These are phyloP conservation scores for Lactarius tabidus DNA, from an alignment of 768 basidiomycete species.

Conservation along the genomic window DNA sequence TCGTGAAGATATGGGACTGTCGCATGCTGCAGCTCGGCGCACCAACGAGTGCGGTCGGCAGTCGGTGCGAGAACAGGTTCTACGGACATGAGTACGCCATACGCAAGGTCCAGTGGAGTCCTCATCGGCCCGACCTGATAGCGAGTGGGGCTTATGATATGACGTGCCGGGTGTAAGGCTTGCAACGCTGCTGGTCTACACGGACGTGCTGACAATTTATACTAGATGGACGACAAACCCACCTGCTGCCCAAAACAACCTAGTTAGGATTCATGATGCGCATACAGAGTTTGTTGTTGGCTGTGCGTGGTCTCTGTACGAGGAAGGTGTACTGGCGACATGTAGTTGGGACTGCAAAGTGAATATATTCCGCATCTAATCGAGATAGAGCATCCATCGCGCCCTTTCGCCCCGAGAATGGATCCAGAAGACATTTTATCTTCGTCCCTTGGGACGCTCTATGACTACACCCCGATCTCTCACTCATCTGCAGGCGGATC, in stretches of 20 bases:
- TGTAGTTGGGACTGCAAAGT: conserved; percentile 91
- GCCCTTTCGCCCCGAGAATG: neutral
- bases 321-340: conserved; percentile 81
- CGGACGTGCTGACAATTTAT: neutral
- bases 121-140: conserved; percentile 66
- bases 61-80: conserved; percentile 63
- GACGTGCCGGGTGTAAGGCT: conserved; percentile 82
- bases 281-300: conserved; percentile 97
- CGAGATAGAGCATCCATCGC: neutral
- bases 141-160: conserved; percentile 88
- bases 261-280: conserved; percentile 71
- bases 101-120: conserved; percentile 85
- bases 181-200: conserved; percentile 27
- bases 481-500: conserved; percentile 51
- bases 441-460: conserved; percentile 57
- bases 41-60: conserved; percentile 53
- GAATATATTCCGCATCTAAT: conserved; percentile 62
- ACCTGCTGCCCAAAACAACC: conserved; percentile 44
- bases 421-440: conserved; percentile 67
- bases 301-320: conserved; percentile 87
- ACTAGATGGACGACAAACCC: conserved; percentile 69
- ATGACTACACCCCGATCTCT: conserved; percentile 57
- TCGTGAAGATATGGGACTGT: conserved; percentile 79
- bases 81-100: conserved; percentile 89
- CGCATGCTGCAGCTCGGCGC: conserved; percentile 65